Base-by-base conservation (phyloP, 495 filamentous ascomycete species). In the Neurospora sp. region DNA sequence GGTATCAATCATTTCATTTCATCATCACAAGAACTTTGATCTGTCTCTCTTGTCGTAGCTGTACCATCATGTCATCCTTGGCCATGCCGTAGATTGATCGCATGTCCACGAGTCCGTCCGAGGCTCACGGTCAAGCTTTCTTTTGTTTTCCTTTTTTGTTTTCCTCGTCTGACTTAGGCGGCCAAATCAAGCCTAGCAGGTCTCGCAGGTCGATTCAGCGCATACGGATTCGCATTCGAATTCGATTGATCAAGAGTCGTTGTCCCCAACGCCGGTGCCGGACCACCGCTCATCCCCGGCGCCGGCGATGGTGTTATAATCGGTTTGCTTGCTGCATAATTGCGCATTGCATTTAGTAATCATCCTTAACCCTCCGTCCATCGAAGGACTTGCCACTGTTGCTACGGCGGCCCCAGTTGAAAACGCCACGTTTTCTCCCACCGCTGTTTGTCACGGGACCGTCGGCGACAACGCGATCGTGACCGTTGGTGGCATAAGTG, bases 291-390 rank as follows among this genome's bases (percentile, higher is more conserved):
- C 54, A 62, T 62, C 6, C 13, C 24, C 5, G 54, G 54, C 28
- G 54, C 54, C 13, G 28, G 54, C 24, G 28, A 34, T 31, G 54
- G 24, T 15, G 54, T 19, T 34, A 62, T 62, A 2, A 34, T 17
- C 28, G 54, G 28, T 31, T 34, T 31, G 48, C 21, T 59, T 10
- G 48, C 48, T 24, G n/a, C 21, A 11, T 59, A 42, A 17, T 59
- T 21, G 43, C n/a, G 42, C 21, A 59, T 59, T 11, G 4, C 11
- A 59, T 31, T 62, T 62, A 82, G 74, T 91, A 92, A 69, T 91
- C 88, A 19, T 91, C 89, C 85, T 91, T 91, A 36, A 91, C 88
- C 5, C 88, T 79, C 54, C 86, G 81, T 39, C 87, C 87, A 72
- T 91, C 89, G 71, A 82, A 81, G 39, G 84, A 83, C 28, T 78